A percentile compares a stretch with the other conserved stretches of the same genome.
These are phyloP conservation scores for Rhizopogon vulgaris DNA, from an alignment of 768 basidiomycete species.

Conservation along the genomic window DNA sequence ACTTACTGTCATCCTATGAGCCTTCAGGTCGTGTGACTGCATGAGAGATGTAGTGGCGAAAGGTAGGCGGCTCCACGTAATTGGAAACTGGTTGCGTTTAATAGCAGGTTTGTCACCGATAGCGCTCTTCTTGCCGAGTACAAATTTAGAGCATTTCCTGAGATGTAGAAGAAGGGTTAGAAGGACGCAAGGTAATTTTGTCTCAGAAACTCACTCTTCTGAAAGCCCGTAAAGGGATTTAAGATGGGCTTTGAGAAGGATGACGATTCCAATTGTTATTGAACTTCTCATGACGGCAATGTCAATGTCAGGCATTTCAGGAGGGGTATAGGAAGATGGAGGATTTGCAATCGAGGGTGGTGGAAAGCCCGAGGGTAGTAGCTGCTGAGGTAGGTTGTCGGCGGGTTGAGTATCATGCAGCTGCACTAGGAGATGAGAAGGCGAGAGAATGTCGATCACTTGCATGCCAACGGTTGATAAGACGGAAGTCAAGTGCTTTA, in stretches of 20 bases:
- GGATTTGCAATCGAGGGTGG: background rate
- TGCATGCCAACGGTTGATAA: conserved; percentile 80
- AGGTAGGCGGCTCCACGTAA: conserved; percentile 71
- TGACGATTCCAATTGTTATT: conserved; percentile 74
- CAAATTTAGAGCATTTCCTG: conserved; percentile 90
- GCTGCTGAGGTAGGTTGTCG: conserved; percentile 4
- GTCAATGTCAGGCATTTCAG: conserved; percentile 6
- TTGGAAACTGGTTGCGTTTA: conserved; percentile 53
- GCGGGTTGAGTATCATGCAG: conserved; percentile 33
- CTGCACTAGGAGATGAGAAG: conserved; percentile 61
- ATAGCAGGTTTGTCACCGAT: conserved; percentile 77
- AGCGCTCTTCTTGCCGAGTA: conserved; percentile 83
- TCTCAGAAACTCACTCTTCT: conserved; percentile 67
- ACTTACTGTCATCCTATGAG: conserved; percentile 62
- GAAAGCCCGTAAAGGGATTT: conserved; percentile 79
- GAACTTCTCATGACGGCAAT: conserved; percentile 53
- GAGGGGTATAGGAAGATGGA: background rate
- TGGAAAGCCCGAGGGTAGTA: background rate
- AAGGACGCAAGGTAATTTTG: background rate
- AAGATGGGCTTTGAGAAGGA: conserved; percentile 83
- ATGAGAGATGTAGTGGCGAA: conserved; percentile 56
- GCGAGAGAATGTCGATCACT: conserved; percentile 68
- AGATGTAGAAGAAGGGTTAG: conserved; percentile 1
- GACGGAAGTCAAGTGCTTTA: conserved; percentile 69
- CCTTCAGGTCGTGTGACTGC: conserved; percentile 53